A percentile compares a stretch with the other conserved stretches of the same genome.
Evolutionary conservation across 2,329 filamentous ascomycete species (phyloP).

Genomic region (Trichoderma guizhouense): DNA sequence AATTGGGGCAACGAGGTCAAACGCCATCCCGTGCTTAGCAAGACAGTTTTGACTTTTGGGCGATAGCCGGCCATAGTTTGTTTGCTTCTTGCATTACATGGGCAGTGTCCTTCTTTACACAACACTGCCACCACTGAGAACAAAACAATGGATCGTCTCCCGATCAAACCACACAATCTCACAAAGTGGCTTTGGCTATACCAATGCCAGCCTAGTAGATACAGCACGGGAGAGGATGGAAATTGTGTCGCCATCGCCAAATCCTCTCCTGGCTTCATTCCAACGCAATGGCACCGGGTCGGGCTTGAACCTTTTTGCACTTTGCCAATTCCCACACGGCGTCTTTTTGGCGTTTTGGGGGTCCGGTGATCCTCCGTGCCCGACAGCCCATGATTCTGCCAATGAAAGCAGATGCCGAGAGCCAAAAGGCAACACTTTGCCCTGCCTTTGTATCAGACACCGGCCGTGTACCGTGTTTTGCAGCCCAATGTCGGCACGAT

Average conservation of each 20-base stretch:
- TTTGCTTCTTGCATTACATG: not conserved
- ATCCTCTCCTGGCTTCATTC: constrained; percentile 1
- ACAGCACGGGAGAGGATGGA: not conserved
- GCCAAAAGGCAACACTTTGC: not conserved
- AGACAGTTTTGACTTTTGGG: not conserved
- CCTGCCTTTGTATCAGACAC: not conserved
- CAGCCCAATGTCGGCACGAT: not conserved
- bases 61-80: not conserved
- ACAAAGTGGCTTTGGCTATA: not conserved
- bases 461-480: not conserved
- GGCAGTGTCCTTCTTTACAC: not conserved
- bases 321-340: not conserved
- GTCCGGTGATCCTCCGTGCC: not conserved
- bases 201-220: not conserved
- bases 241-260: not conserved
- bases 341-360: not conserved
- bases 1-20: not conserved
- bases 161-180: constrained; percentile 1
- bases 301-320: not conserved
- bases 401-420: not conserved
- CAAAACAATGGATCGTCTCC: not conserved
- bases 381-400: not conserved
- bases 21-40: constrained; percentile 8
- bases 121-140: constrained; percentile 3
- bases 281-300: constrained; percentile 9